Base-by-base conservation (phyloP, 352 stramenopile species). In the Phytophthora sojae region DNA sequence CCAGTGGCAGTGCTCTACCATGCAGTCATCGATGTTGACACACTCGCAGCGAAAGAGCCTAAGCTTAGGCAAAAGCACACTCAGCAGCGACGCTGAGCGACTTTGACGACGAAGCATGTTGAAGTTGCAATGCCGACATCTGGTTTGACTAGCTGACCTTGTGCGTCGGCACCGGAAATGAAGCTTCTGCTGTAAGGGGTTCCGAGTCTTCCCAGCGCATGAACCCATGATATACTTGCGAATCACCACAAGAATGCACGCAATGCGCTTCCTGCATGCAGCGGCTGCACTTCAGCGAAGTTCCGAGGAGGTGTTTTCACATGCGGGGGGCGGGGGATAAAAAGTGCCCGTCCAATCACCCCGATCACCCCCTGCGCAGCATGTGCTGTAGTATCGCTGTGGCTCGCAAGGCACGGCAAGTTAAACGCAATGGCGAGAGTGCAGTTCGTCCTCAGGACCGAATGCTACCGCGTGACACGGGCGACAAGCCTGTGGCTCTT, bases 321-420 rank as follows among this genome's bases (percentile, higher is more conserved):
- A 61, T 71, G 55, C 56, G 9, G n/a, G 30, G 21, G 21, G 21
- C 21, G 58, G 35, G 69, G 51, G 15, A 49, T 49, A 49, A 49
- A 75, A 75, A 71, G 68, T 54, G 32, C 68, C 58, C 68, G 68
- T 75, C 68, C 68, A 75, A 75, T 75, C 68, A 71, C 26, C 23
- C 32, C 60, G 68, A 75, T 76, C 62, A 76, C 69, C 51, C n/a
- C 23, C 12, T 29, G n/a, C 15, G 30, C 53, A 50, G 26, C 26
- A 64, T 26, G 35, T 64, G 63, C 32, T 52, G 35, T 2, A 15
- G 35, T 42, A 42, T 42, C 35, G 51, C 53, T 35, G 39, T 67
- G 55, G 47, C 42, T 54, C 61, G 62, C 57, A 75, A 75, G 32
- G 51, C 64, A 67, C 52, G 42, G 12, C 21, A 54, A 53, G 47